Evolutionary conservation across 371 early-diverging fungal genomes (phyloP).

Genomic region (Sporodiniella umbellata): DNA sequence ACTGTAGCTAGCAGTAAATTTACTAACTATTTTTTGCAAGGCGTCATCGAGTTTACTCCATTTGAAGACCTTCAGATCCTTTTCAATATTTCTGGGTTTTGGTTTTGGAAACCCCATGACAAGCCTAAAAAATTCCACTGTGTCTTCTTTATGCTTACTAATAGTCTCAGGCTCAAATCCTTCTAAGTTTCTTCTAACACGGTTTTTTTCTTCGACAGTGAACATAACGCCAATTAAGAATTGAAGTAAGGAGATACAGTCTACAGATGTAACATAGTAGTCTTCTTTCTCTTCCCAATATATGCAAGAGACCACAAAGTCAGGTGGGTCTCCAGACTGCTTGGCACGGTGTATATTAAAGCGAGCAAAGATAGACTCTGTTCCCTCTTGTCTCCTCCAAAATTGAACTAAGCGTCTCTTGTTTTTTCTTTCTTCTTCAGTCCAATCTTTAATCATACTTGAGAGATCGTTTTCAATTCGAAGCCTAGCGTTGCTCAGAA

Average conservation of each 20-base stretch:
- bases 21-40: conserved; percentile 74
- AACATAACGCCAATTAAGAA: conserved; percentile 67
- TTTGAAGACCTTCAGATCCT: conserved; percentile 67
- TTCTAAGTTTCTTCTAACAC: conserved; percentile 83
- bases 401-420: conserved; percentile 76
- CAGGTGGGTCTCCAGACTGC: conserved; percentile 30
- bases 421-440: conserved; percentile 59
- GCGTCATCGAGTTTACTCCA: conserved; percentile 72
- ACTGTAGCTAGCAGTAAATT: conserved; percentile 56
- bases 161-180: conserved; percentile 78
- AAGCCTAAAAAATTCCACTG: conserved; percentile 70
- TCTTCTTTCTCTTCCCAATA: conserved; percentile 74
- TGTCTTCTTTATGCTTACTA: conserved; percentile 68
- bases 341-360: conserved; percentile 59
- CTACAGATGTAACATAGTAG: conserved; percentile 78
- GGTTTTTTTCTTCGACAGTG: conserved; percentile 82
- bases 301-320: conserved; percentile 76
- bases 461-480: conserved; percentile 61
- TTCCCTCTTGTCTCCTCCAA: conserved; percentile 56
- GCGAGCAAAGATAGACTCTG: conserved; percentile 58
- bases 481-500: conserved; percentile 70
- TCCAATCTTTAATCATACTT: conserved; percentile 59
- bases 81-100: conserved; percentile 84
- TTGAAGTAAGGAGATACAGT: conserved; percentile 73
- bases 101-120: conserved; percentile 83